Conservation (phyloP, 2,329 filamentous ascomycete species). For the Trichothecium roseum region DNA sequence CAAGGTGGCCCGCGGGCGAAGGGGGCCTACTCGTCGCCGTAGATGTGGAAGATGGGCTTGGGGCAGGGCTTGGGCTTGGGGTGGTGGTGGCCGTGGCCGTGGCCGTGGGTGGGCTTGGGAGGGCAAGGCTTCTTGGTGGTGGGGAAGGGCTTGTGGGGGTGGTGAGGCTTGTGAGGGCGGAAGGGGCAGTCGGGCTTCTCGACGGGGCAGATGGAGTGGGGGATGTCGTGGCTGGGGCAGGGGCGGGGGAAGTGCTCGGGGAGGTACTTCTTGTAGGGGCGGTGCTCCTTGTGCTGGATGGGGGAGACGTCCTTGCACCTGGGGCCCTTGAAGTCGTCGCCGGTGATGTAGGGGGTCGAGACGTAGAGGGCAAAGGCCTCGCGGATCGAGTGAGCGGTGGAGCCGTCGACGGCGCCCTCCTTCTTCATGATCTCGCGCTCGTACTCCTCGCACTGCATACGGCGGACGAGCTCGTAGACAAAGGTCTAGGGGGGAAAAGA, state of each 20-base stretch:
- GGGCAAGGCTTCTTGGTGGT: not conserved
- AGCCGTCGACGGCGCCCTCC: conserved; percentile 17
- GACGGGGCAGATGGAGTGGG: not conserved
- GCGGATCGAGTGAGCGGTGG: conserved; percentile 15
- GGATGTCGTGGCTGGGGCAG: no score
- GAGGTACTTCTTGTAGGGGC: not conserved
- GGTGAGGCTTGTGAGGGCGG: not conserved
- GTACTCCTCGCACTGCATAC: conserved; percentile 13
- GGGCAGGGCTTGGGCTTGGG: not conserved
- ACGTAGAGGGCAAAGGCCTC: conserved; percentile 15
- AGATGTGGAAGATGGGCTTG: no score
- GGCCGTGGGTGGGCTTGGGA: not conserved
- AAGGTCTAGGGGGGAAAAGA: no score
- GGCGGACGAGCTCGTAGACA: conserved; percentile 16
- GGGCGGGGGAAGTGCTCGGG: no score
- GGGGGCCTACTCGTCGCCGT: no score
- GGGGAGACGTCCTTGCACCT: not conserved
- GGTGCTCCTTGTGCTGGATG: not conserved
- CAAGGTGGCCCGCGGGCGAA: no score
- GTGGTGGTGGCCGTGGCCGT: not conserved
- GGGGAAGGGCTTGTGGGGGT: not conserved
- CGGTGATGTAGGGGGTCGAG: conserved; percentile 16
- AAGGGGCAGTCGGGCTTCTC: not conserved
- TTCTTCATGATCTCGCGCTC: conserved; percentile 15
- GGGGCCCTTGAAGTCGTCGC: conserved; percentile 14